Evolutionary conservation across 495 filamentous ascomycete genomes (phyloP), one percentile per base, ranked within the genome.

Genomic region (Penicillium malachiteum): DNA sequence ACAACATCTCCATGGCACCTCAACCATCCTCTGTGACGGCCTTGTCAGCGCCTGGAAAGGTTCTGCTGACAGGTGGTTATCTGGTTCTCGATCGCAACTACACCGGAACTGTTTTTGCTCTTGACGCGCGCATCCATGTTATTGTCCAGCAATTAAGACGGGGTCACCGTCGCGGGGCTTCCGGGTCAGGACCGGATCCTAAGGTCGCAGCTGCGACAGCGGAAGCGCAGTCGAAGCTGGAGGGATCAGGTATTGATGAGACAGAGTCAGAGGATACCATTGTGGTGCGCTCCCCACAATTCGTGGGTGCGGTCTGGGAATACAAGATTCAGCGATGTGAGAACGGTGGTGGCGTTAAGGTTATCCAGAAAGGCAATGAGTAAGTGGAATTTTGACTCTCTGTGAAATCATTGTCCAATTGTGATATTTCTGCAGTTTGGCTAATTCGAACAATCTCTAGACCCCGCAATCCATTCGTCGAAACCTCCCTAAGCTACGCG

Each of bases 31-130:
- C 65, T 30, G 56, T 68, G 40, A 77, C 77, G 50, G 91, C 90
- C 62, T 81, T 95, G 59, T 97, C 93, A 57, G 92, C 95, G 2
- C 94, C 94, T 18, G 94, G 94, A 47, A 98, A 98, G 75, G 95
- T 98, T 41, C 81, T 98, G 43, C 81, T 98, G 13, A 90, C 92
- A 46, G 94, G 94, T 38, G 94, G 94, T 40, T 98, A 97, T 67
- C 85, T 98, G 11, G 91, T 97, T 8, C 86, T 98, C 18, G 95
- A 97, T 74, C 85, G 88, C 48, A 77, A 81, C 38, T 92, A 96
- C 65, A 92, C 90, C 2, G 95, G 87, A 9, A 84, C 96, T 14
- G 93, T 97, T 7, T 96, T 97, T 69, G 94, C 91, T 13, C 88
- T 98, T 48, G 90, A 92, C 72, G 93, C 94, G 47, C 83, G 94